A percentile compares a stretch with the other conserved stretches of the same genome.
Evolutionary conservation across 805 yeast species (phyloP).

Genomic region (Starmera quercuum): DNA sequence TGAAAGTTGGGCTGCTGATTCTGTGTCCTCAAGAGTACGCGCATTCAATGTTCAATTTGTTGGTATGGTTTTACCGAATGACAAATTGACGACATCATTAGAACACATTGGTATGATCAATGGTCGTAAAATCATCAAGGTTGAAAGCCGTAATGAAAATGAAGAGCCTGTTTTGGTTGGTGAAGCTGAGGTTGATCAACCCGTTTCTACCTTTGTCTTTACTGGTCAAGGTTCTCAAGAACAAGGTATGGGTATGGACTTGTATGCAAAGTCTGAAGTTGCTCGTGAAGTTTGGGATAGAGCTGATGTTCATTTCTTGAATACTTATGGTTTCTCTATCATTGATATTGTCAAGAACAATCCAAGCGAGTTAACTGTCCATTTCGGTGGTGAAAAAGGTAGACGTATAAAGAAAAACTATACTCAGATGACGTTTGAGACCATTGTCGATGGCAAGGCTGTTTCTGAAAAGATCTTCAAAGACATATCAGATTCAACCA

Average conservation of each 20-base stretch:
- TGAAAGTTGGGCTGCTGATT: constrained; percentile 98
- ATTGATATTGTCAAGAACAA: constrained; percentile 91
- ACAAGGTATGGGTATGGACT: constrained; percentile 99
- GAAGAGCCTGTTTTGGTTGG: constrained; percentile 81
- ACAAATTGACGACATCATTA: constrained; percentile 74
- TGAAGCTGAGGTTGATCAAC: constrained; percentile 99
- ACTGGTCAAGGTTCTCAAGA: constrained; percentile 99
- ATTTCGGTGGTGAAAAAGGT: constrained; percentile 98
- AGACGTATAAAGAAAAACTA: constrained; percentile 91
- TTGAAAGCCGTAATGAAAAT: constrained; percentile 78
- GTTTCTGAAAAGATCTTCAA: constrained; percentile 94
- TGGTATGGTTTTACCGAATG: constrained; percentile 98
- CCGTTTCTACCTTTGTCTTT: constrained; percentile 91
- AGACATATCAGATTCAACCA: constrained; percentile 72
- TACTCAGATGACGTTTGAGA: constrained; percentile 95
- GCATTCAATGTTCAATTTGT: constrained; percentile 87
- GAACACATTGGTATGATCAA: constrained; percentile 98
- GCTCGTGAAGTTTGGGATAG: constrained; percentile 97
- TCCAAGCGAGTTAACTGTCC: constrained; percentile 91
- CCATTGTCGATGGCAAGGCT: constrained; percentile 76
- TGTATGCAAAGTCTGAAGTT: constrained; percentile 82
- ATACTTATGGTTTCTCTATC: constrained; percentile 95
- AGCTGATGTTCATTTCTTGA: constrained; percentile 89
- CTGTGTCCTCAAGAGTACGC: constrained; percentile 91
- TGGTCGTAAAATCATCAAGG: constrained; percentile 95